phyloP scores from a whole-genome alignment of 2,329 filamentous ascomycete species.

The Pseudogymnoascus sp. region DNA sequence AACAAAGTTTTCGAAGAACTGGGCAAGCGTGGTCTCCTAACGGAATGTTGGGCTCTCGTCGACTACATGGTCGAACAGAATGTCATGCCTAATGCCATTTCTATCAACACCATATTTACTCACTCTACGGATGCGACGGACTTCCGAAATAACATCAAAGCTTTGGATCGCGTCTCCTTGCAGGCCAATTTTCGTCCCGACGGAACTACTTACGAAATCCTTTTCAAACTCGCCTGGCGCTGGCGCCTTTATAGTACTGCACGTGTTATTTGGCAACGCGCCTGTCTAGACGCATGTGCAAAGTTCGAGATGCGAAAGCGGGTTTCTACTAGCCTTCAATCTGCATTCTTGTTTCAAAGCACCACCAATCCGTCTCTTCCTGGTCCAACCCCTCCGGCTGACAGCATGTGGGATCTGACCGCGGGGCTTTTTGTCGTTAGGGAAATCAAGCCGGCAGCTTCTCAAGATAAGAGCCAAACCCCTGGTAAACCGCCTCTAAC shows the following conservation, averaged over 20 bases:
- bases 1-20: conserved; percentile 4
- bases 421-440: background rate
- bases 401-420: background rate
- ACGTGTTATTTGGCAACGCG: conserved; percentile 4
- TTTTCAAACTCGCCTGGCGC: conserved; percentile 1
- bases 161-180: background rate
- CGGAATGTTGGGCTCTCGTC: background rate
- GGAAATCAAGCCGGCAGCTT: background rate
- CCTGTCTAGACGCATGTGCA: conserved; percentile 3
- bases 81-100: background rate
- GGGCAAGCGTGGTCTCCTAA: background rate
- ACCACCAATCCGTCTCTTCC: background rate
- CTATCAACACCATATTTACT: background rate
- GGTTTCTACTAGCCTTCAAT: background rate
- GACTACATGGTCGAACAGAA: conserved; percentile 2
- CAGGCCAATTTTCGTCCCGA: background rate
- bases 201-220: background rate
- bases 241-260: background rate
- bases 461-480: background rate
- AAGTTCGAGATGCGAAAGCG: background rate
- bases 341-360: background rate
- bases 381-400: background rate
- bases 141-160: background rate
- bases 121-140: background rate
- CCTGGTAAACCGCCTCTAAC: background rate